These are phyloP conservation scores for Avena eriantha DNA, from an alignment of 176 grass and related monocot genomes.

Conservation along the genomic window DNA sequence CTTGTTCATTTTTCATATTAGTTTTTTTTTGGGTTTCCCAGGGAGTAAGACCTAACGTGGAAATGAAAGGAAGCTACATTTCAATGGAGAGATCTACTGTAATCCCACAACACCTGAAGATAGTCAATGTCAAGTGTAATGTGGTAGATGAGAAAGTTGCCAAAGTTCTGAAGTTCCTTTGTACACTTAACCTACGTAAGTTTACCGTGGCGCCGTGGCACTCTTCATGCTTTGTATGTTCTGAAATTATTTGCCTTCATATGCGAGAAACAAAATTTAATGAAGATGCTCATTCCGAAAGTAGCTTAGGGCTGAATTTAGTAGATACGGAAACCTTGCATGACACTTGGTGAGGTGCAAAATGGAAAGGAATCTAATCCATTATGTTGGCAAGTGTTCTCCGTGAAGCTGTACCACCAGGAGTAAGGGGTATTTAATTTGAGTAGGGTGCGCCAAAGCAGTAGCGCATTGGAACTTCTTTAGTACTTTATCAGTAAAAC, in stretches of 20 bases:
- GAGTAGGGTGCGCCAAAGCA: not conserved
- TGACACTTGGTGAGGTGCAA: not conserved
- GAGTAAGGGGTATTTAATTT: not conserved
- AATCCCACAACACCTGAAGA: not conserved
- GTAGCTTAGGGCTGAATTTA: not conserved
- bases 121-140: not conserved
- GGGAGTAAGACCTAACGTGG: not conserved
- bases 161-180: slow-evolving; percentile 23
- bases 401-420: not conserved
- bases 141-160: not conserved
- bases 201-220: not conserved
- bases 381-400: not conserved
- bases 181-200: slow-evolving; percentile 18
- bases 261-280: not conserved
- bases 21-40: not conserved
- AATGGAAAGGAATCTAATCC: not conserved
- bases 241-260: not conserved
- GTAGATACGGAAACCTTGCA: not conserved
- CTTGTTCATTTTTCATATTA: not conserved
- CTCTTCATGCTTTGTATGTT: slow-evolving; percentile 14
- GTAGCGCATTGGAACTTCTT: not conserved
- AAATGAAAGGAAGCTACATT: slow-evolving; percentile 13
- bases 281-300: not conserved
- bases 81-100: slow-evolving; percentile 4
- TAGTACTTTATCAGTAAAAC: not conserved